A percentile compares a stretch with the other conserved stretches of the same genome.
Evolutionary conservation across 176 grass and related monocot genomes (phyloP).

Genomic region (Eremochloa ophiuroides): DNA sequence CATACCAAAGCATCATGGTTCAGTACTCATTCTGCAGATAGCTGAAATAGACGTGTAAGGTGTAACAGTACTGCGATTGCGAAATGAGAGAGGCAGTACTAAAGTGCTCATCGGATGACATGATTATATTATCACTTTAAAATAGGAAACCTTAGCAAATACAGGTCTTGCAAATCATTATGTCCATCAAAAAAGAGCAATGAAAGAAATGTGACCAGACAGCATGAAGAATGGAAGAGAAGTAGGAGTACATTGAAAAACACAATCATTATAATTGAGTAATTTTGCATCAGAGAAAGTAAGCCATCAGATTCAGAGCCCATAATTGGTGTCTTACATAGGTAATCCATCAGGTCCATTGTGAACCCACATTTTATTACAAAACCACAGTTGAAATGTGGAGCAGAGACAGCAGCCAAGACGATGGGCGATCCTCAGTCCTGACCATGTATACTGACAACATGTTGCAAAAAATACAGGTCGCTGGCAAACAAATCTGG

Average conservation of each 20-base stretch:
- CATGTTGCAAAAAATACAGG: conserved; percentile 28
- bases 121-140: not conserved
- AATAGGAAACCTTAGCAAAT: not conserved
- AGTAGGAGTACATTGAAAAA: not conserved
- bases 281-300: conserved; percentile 2
- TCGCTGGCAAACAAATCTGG: conserved; percentile 26
- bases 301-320: conserved; percentile 5
- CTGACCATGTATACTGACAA: conserved; percentile 8
- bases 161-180: not conserved
- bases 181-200: not conserved
- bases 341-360: conserved; percentile 7
- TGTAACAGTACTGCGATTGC: too few species aligned
- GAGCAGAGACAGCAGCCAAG: conserved; percentile 12
- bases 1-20: not conserved
- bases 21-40: not conserved
- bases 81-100: too few species aligned
- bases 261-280: not conserved
- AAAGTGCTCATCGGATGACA: not conserved
- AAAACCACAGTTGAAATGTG: conserved; percentile 7
- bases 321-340: not conserved
- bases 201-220: not conserved
- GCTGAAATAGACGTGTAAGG: not conserved
- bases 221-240: not conserved
- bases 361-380: conserved; percentile 48
- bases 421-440: not conserved